These are phyloP conservation scores for Fraxinus paxiana DNA, from an alignment of 305 asterid genomes.

Conservation along the genomic window DNA sequence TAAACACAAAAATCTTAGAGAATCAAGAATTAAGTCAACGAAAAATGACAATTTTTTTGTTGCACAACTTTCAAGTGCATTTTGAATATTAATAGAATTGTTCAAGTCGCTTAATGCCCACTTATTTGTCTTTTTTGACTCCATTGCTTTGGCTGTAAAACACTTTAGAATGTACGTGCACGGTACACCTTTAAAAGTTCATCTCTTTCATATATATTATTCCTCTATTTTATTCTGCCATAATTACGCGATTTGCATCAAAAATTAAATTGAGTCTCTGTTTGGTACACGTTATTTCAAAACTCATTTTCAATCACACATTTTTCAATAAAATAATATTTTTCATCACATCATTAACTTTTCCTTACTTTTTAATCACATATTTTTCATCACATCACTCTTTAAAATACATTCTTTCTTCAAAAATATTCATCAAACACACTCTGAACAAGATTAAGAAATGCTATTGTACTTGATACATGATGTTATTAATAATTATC, in stretches of 20 bases:
- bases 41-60: background rate
- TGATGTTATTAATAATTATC: background rate
- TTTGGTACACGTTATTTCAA: too few species aligned
- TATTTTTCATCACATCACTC: too few species aligned
- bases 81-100: background rate
- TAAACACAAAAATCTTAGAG: background rate
- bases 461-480: background rate
- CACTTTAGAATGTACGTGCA: background rate
- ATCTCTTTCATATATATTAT: background rate
- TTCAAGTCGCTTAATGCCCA: background rate
- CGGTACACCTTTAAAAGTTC: background rate
- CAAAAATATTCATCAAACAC: too few species aligned
- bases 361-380: too few species aligned
- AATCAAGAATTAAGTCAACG: background rate
- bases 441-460: background rate
- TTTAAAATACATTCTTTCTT: too few species aligned
- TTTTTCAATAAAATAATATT: too few species aligned
- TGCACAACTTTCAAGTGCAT: conserved; percentile 1
- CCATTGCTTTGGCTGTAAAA: background rate
- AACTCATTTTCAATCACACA: too few species aligned
- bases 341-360: too few species aligned
- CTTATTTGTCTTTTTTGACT: background rate
- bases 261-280: background rate
- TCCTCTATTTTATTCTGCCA: background rate
- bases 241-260: background rate